These are phyloP conservation scores for Tylopilus intermedius DNA, from an alignment of 768 basidiomycete genomes.

Conservation along the genomic window DNA sequence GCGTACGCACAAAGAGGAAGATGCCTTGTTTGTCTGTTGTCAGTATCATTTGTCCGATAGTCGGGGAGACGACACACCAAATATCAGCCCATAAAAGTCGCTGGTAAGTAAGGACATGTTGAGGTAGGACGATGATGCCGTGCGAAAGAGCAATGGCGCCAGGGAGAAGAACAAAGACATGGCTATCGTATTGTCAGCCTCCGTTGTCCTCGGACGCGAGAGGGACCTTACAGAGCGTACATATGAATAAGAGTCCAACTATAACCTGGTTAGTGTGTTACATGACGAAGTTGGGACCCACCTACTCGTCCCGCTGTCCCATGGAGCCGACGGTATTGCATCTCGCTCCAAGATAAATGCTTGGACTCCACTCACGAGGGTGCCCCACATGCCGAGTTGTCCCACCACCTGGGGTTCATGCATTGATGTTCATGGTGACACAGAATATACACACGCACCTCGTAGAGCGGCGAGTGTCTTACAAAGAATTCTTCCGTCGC, in stretches of 20 bases:
- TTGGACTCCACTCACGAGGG: conserved; percentile 71
- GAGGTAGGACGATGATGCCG: conserved; percentile 81
- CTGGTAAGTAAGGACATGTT: conserved; percentile 82
- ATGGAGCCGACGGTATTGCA: conserved; percentile 54
- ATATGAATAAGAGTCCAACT: conserved; percentile 49
- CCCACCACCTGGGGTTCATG: conserved; percentile 56
- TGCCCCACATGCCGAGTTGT: conserved; percentile 80
- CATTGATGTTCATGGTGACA: background rate
- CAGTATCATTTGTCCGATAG: background rate
- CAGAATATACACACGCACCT: conserved; percentile 34
- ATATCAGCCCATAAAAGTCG: conserved; percentile 83
- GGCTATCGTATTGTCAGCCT: conserved; percentile 34
- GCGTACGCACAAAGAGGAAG: conserved; percentile 46
- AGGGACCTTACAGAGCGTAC: conserved; percentile 33
- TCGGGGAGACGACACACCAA: conserved; percentile 35
- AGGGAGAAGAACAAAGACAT: conserved; percentile 81
- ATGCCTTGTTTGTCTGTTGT: conserved; percentile 31
- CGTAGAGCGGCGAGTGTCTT: conserved; percentile 72
- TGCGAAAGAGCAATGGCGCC: conserved; percentile 75
- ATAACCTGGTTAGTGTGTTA: conserved; percentile 29
- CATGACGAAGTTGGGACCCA: conserved; percentile 14
- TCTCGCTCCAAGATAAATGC: conserved; percentile 68
- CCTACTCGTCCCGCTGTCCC: conserved; percentile 68
- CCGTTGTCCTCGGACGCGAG: background rate
- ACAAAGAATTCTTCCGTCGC: conserved; percentile 88